A percentile compares a stretch with the other conserved stretches of the same genome.
phyloP scores from a whole-genome alignment of 2,329 filamentous ascomycete species.

The Xylaria hypoxylon region DNA sequence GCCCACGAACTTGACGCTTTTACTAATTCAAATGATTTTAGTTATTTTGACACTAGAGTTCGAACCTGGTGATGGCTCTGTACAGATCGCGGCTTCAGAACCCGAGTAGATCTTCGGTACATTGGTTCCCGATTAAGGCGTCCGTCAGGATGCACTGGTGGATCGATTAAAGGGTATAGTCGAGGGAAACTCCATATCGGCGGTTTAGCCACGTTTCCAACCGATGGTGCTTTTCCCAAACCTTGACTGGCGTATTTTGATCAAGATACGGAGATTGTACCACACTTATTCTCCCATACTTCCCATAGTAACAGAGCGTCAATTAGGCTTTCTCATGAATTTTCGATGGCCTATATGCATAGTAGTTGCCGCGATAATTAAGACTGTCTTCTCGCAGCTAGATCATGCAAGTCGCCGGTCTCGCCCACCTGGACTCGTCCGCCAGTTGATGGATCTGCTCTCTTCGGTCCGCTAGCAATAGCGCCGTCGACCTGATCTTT shows the following conservation, averaged over 20 bases:
- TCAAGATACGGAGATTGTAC: background rate
- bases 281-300: background rate
- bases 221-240: too few relatives aligned
- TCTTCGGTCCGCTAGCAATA: slow-evolving; percentile 48
- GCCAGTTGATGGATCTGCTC: slow-evolving; percentile 45
- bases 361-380: background rate
- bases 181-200: too few relatives aligned
- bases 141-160: too few relatives aligned
- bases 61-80: too few relatives aligned
- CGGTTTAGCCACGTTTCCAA: too few relatives aligned
- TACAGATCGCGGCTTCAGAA: too few relatives aligned
- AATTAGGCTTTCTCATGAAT: background rate
- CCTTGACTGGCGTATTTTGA: background rate
- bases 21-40: too few relatives aligned
- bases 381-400: slow-evolving; percentile 47
- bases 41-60: too few relatives aligned
- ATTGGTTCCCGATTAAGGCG: too few relatives aligned
- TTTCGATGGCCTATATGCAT: background rate
- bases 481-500: slow-evolving; percentile 51
- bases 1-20: too few relatives aligned
- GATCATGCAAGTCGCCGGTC: slow-evolving; percentile 50
- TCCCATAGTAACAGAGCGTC: background rate
- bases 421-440: slow-evolving; percentile 50
- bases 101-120: too few relatives aligned
- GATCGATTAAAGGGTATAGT: too few relatives aligned